These are phyloP conservation scores for Sclerotiophoma versabilis DNA, from an alignment of 2,329 filamentous ascomycete genomes.

Conservation along the genomic window DNA sequence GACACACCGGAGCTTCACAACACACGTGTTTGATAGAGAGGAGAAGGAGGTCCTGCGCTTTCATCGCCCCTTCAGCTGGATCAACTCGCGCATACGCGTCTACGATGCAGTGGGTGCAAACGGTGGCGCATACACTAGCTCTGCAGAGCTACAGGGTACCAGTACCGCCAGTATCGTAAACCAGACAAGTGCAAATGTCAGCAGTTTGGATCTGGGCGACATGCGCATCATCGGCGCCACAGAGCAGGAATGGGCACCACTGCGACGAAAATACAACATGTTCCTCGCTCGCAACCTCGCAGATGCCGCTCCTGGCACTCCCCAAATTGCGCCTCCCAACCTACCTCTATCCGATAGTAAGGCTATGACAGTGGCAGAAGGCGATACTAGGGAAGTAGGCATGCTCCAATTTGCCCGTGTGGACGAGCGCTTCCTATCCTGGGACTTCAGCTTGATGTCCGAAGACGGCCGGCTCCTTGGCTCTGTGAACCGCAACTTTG, in stretches of 20 bases:
- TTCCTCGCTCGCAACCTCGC: conserved; percentile 63
- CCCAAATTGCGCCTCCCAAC: conserved; percentile 52
- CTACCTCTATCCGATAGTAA: conserved; percentile 59
- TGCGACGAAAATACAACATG: conserved; percentile 69
- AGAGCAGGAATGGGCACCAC: conserved; percentile 68
- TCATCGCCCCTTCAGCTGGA: conserved; percentile 69
- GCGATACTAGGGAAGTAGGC: conserved; percentile 49
- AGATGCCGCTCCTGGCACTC: conserved; percentile 46
- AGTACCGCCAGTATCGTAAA: conserved; percentile 53
- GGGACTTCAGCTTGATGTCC: conserved; percentile 67
- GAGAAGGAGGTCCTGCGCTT: conserved; percentile 68
- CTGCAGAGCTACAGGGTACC: conserved; percentile 55
- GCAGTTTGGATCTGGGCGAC: conserved; percentile 59
- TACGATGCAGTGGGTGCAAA: conserved; percentile 41
- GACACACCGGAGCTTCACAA: conserved; percentile 69
- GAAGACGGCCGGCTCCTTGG: conserved; percentile 62
- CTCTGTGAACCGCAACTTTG: conserved; percentile 69
- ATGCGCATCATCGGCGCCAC: conserved; percentile 71
- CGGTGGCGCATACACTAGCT: conserved; percentile 44
- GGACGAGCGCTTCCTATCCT: conserved; percentile 68
- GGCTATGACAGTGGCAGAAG: conserved; percentile 53
- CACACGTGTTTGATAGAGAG: conserved; percentile 68
- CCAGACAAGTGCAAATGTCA: conserved; percentile 60
- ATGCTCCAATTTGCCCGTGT: conserved; percentile 69
- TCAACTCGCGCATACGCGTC: conserved; percentile 62